phyloP scores from a whole-genome alignment of 2,329 filamentous ascomycete genomes.

The Xylariaceae sp. region DNA sequence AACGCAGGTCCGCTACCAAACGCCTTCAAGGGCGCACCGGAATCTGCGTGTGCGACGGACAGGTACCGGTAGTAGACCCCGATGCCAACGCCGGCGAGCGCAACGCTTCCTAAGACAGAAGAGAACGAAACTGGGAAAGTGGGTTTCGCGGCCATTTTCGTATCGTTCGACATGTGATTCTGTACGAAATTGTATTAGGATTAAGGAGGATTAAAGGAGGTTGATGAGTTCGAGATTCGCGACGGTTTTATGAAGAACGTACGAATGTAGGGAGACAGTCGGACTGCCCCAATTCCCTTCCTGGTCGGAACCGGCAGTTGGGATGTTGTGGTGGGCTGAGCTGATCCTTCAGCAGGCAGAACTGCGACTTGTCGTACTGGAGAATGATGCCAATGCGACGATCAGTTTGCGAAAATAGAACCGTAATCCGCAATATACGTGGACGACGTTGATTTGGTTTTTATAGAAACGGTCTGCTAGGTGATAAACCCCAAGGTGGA shows the following conservation, averaged over 20 bases:
- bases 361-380: no score
- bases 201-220: not conserved
- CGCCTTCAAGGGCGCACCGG: conserved; percentile 24
- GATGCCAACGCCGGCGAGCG: conserved; percentile 22
- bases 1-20: conserved; percentile 39
- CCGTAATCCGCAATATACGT: no score
- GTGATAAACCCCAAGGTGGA: no score
- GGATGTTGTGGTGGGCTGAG: no score
- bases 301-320: no score
- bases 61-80: conserved; percentile 25
- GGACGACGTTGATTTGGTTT: no score
- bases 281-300: no score
- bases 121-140: conserved; percentile 7
- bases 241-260: not conserved
- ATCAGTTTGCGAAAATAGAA: no score
- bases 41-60: conserved; percentile 25
- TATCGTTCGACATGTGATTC: not conserved
- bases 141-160: conserved; percentile 10
- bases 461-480: no score
- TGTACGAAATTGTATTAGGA: not conserved
- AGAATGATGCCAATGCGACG: no score
- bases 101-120: conserved; percentile 10
- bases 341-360: no score
- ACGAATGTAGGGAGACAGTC: not conserved
- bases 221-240: not conserved